Evolutionary conservation across 192 early-diverging fungal genomes (phyloP), one percentile per base, ranked within the genome.

Genomic region (Funneliformis geosporum): DNA sequence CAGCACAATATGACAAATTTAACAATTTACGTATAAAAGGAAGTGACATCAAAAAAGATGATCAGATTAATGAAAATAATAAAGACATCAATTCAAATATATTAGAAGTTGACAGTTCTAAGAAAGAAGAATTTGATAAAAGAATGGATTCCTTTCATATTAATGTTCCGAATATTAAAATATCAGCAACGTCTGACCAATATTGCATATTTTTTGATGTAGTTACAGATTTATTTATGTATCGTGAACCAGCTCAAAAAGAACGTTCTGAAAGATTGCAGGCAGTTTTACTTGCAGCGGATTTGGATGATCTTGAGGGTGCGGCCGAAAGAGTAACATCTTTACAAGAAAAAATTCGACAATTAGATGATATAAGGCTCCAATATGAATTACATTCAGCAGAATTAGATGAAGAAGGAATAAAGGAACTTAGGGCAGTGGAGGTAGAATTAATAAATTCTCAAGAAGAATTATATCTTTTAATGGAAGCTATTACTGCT

Each of bases 281-380:
- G 55, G 93, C 94, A 47, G 95, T 95, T 75, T 84, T 93, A 75
- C 84, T 96, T 64, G 92, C 94, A 14, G 90, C 93, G 46, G 94
- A 97, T 83, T 89, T 92, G 87, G 86, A 89, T 76, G 89, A 96
- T 78, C 73, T 95, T 25, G 80, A 76, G 14, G 88, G 90, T 7
- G 80, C 85, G 1, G 80, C 87, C 0, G 88, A 90, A 27, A 91
- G 85, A 18, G 87, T 93, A 23, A 42, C 89, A 5, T 75, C 67
- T 18, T 80, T 94, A n/a, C 92, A 93, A 79, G 83, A 92, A 40
- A 84, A 87, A 60, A 87, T 92, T 38, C 81, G 88, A 9, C 83
- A 90, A 14, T 75, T 87, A 21, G 83, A 85, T 12, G 65, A 82
- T 11, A 21, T 85, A 0, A 66, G 81, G 16, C 67, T 81, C 9